Evolutionary conservation across 495 filamentous ascomycete genomes (phyloP), one percentile per base, ranked within the genome.

Genomic region (Sporormia fimetaria): DNA sequence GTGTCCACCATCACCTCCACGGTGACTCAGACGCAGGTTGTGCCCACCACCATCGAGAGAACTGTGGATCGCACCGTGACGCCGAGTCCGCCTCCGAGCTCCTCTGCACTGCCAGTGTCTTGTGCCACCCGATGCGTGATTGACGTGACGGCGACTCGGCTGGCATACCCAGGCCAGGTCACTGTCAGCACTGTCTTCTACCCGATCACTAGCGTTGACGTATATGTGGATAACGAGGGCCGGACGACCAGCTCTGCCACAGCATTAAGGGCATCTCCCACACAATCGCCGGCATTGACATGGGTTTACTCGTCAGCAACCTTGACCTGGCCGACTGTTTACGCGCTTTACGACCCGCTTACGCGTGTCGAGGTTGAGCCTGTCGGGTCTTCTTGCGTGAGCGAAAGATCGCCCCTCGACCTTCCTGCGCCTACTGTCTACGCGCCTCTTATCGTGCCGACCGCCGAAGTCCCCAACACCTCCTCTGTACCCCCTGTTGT

Each of bases 251-350:
- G 37, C 18, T 3, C 30, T 21, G 6, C 16, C 3, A 25, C 25
- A 9, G 23, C 30, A n/a, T 6, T 2, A 29, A 18, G 28, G 1
- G 7, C 36, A 10, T 26, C 42, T 11, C 16, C 47, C 1, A 31
- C 40, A 11, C 11, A 12, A 3, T 12, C 33, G 9, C 20, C 21
- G 17, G 33, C 40, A 5, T 29, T 54, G 21, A 54, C 51, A 10
- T 54, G 51, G 51, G 37, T 26, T 5, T 42, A 46, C 21, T 30
- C 29, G 5, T 9, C 31, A 1, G 47, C 43, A 4, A 39, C 35
- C 27, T 27, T 54, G 24, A 54, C 51, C 6, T 50, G 47, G 16
- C 51, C 51, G 3, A 54, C 45, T 11, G 41, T 37, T 4, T 54
- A 54, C 21, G 41, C 46, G 0, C 37, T 23, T 6, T 54, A 54